These are phyloP conservation scores for Ambrosiella xylebori DNA, from an alignment of 2,329 filamentous ascomycete species.

Conservation along the genomic window DNA sequence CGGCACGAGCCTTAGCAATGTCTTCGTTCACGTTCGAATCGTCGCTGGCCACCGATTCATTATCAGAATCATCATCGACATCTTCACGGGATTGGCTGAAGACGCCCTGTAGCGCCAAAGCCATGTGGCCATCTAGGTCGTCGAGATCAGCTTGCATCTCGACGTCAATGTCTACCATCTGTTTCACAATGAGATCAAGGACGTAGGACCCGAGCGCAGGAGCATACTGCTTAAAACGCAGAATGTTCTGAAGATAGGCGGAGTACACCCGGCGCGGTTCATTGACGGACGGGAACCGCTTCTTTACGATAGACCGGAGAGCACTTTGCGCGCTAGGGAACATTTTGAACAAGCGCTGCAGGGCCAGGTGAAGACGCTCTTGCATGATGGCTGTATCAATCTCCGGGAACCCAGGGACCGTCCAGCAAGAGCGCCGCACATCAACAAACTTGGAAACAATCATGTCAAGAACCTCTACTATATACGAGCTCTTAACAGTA, in stretches of 20 bases:
- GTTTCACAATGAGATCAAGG: conserved; percentile 65
- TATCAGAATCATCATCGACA: conserved; percentile 46
- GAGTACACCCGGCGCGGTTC: conserved; percentile 66
- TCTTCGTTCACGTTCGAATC: conserved; percentile 46
- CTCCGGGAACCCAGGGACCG: conserved; percentile 34
- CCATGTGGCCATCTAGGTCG: conserved; percentile 76
- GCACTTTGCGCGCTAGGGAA: conserved; percentile 63
- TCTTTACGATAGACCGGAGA: conserved; percentile 47
- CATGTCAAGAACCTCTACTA: conserved; percentile 58
- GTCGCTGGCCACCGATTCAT: conserved; percentile 54
- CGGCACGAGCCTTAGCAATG: conserved; percentile 42
- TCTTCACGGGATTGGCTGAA: conserved; percentile 19
- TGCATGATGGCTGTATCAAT: conserved; percentile 51
- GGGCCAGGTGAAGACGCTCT: conserved; percentile 54
- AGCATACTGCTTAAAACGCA: conserved; percentile 60
- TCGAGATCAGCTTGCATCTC: conserved; percentile 90
- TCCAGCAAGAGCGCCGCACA: conserved; percentile 28
- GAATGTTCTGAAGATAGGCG: conserved; percentile 72
- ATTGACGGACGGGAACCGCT: conserved; percentile 58
- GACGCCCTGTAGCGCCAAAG: conserved; percentile 40
- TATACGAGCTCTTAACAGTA: conserved; percentile 66
- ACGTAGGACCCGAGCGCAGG: conserved; percentile 65
- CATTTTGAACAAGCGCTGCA: conserved; percentile 61
- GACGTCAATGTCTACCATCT: conserved; percentile 84
- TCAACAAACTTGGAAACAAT: conserved; percentile 61